A percentile compares a stretch with the other conserved stretches of the same genome.
Conservation (phyloP, 306 rosid species). For the Acacia crassicarpa region DNA sequence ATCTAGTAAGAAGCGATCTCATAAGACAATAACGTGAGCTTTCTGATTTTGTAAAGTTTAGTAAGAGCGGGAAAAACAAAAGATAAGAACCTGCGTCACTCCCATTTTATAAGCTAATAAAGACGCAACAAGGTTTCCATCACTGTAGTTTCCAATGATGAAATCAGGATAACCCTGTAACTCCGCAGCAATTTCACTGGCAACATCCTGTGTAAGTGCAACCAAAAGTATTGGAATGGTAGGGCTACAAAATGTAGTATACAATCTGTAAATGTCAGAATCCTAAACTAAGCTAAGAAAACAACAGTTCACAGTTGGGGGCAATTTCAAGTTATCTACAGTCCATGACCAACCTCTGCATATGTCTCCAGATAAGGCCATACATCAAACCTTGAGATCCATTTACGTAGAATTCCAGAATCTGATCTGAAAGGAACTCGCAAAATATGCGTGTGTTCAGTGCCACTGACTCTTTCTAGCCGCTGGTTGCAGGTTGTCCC, state of each 20-base stretch:
- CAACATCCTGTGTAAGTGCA: slow-evolving; percentile 67
- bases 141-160: slow-evolving; percentile 97
- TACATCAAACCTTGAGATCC: slow-evolving; percentile 98
- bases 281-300: slow-evolving; percentile 8
- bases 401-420: slow-evolving; percentile 68
- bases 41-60: slow-evolving; percentile 8
- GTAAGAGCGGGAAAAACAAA: slow-evolving; percentile 11
- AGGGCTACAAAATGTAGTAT: slow-evolving; percentile 14
- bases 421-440: slow-evolving; percentile 92
- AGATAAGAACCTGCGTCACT: slow-evolving; percentile 75
- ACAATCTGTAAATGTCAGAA: neutral
- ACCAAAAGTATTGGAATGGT: slow-evolving; percentile 28
- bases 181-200: slow-evolving; percentile 82
- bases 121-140: slow-evolving; percentile 96
- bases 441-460: slow-evolving; percentile 76
- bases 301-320: slow-evolving; percentile 9
- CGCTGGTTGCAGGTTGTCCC: slow-evolving; percentile 96
- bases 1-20: slow-evolving; percentile 28
- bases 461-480: slow-evolving; percentile 86
- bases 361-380: slow-evolving; percentile 96
- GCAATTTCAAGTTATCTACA: neutral
- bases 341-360: slow-evolving; percentile 65
- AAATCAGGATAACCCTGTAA: slow-evolving; percentile 86
- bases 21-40: neutral
- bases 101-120: slow-evolving; percentile 92